phyloP scores from a whole-genome alignment of 73 alveolate species.

The Paramecium sonneborni region DNA sequence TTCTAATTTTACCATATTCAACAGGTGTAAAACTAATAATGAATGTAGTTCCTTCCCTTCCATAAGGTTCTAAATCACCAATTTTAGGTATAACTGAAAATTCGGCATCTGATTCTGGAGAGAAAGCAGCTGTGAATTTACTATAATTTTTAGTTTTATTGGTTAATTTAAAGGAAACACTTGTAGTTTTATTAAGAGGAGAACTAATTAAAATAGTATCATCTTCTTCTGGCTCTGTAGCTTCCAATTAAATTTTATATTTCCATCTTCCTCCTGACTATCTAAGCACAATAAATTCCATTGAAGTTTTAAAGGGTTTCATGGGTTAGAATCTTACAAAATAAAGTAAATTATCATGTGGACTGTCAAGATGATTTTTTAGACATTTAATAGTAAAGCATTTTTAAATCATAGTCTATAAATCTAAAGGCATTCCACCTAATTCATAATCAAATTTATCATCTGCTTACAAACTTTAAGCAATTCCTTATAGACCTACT shows the following conservation, averaged over 20 bases:
- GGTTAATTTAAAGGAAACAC: slow-evolving; percentile 92
- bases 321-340: slow-evolving; percentile 94
- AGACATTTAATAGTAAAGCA: slow-evolving; percentile 88
- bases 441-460: slow-evolving; percentile 87
- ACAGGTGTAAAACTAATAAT: slow-evolving; percentile 94
- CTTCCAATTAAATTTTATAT: slow-evolving; percentile 93
- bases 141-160: slow-evolving; percentile 93
- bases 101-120: slow-evolving; percentile 95
- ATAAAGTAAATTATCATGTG: slow-evolving; percentile 86
- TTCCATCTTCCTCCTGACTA: slow-evolving; percentile 98
- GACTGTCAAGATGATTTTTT: slow-evolving; percentile 75
- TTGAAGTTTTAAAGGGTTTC: slow-evolving; percentile 92
- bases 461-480: slow-evolving; percentile 63
- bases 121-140: slow-evolving; percentile 93
- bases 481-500: slow-evolving; percentile 58
- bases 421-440: slow-evolving; percentile 81
- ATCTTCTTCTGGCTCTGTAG: slow-evolving; percentile 97
- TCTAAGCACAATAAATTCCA: slow-evolving; percentile 92
- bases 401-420: slow-evolving; percentile 86
- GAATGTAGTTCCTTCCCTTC: slow-evolving; percentile 94
- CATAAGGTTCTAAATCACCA: slow-evolving; percentile 93
- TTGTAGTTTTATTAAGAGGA: slow-evolving; percentile 90
- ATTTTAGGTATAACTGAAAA: slow-evolving; percentile 93
- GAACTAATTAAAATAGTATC: slow-evolving; percentile 92
- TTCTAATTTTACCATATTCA: slow-evolving; percentile 97